Percentiles rank a stretch among this genome's conserved stretches.
Evolutionary conservation across 2,329 filamentous ascomycete species (phyloP).

Genomic region (Ascosphaera pollenicola): DNA sequence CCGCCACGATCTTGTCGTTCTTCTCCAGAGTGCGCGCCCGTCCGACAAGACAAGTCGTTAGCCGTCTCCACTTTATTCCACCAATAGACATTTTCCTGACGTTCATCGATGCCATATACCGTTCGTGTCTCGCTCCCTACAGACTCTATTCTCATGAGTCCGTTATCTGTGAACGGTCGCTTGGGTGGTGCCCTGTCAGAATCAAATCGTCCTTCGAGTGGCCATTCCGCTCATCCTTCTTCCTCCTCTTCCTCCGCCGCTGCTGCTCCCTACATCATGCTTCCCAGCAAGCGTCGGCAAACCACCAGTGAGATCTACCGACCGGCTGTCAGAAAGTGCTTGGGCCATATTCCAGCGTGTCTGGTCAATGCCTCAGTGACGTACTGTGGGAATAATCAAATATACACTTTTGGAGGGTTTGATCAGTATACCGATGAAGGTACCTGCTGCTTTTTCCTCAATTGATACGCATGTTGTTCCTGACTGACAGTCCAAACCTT

Average conservation of each 20-base stretch:
- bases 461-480: not conserved
- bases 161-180: not conserved
- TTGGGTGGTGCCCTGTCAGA: slow-evolving; percentile 3
- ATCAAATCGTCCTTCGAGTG: slow-evolving; percentile 10
- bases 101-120: not conserved
- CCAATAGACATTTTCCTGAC: not conserved
- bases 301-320: slow-evolving; percentile 52
- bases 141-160: not conserved
- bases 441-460: slow-evolving; percentile 10
- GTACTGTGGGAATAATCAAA: slow-evolving; percentile 94
- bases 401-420: slow-evolving; percentile 95
- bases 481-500: slow-evolving; percentile 3
- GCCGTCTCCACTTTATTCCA: slow-evolving; percentile 1
- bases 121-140: not conserved
- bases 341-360: slow-evolving; percentile 70
- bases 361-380: slow-evolving; percentile 96
- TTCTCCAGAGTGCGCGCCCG: slow-evolving; percentile 19
- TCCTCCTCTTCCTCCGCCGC: slow-evolving; percentile 23
- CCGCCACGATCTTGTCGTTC: slow-evolving; percentile 2
- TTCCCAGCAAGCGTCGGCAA: slow-evolving; percentile 47
- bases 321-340: slow-evolving; percentile 58
- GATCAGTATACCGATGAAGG: slow-evolving; percentile 96
- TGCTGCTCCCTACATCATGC: slow-evolving; percentile 73
- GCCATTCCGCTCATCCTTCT: slow-evolving; percentile 6
- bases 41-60: slow-evolving; percentile 4